Conservation (phyloP, 768 basidiomycete genomes). For the Lactarius akahatsu region DNA sequence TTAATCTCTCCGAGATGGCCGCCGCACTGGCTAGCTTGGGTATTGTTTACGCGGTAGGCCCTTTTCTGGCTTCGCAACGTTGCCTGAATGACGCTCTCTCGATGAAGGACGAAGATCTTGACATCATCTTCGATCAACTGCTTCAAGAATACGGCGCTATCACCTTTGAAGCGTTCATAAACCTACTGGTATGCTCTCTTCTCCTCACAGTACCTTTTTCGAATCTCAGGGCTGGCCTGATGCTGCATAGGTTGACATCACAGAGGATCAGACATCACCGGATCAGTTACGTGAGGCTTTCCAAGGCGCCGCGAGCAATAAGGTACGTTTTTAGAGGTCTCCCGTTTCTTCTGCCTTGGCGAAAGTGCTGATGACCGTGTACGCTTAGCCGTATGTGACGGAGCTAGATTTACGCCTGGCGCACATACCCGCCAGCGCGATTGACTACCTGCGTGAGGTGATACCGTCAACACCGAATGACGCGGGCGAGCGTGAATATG, state of each 20-base stretch:
- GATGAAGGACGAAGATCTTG: slow-evolving; percentile 79
- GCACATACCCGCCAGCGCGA: slow-evolving; percentile 67
- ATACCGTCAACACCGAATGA: slow-evolving; percentile 64
- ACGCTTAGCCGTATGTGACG: slow-evolving; percentile 78
- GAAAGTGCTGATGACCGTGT: slow-evolving; percentile 10
- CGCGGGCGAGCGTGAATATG: slow-evolving; percentile 65
- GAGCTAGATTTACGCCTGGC: slow-evolving; percentile 89
- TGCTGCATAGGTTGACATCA: slow-evolving; percentile 77
- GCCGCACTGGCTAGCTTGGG: slow-evolving; percentile 93
- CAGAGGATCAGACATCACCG: slow-evolving; percentile 90
- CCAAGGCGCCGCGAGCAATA: slow-evolving; percentile 85
- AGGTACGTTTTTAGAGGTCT: slow-evolving; percentile 49
- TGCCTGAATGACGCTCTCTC: not conserved
- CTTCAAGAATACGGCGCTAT: slow-evolving; percentile 82
- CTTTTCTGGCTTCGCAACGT: not conserved
- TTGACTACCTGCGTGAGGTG: slow-evolving; percentile 79
- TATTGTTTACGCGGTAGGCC: slow-evolving; percentile 79
- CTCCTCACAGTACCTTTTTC: slow-evolving; percentile 27
- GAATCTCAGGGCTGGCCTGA: not conserved
- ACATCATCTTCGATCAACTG: slow-evolving; percentile 77
- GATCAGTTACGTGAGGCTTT: slow-evolving; percentile 93
- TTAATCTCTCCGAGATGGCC: slow-evolving; percentile 82
- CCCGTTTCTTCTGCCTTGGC: not conserved
- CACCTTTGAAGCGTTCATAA: slow-evolving; percentile 92
- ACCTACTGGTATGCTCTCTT: slow-evolving; percentile 66